A percentile compares a stretch with the other conserved stretches of the same genome.
phyloP scores from a whole-genome alignment of 1,284 basidiomycete genomes.

The Heliocybe sulcata region DNA sequence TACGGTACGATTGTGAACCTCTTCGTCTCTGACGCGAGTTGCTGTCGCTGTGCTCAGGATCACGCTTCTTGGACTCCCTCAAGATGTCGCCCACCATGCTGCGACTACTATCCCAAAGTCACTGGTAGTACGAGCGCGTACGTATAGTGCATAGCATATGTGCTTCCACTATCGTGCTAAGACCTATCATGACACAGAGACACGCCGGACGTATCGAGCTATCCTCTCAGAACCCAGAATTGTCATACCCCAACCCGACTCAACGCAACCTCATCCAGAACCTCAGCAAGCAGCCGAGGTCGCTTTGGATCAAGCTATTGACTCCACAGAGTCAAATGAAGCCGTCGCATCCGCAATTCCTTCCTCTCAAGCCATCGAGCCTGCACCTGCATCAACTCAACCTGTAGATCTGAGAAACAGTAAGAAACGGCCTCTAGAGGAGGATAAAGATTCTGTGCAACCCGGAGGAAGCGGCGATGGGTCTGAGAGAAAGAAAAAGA shows the following conservation, averaged over 20 bases:
- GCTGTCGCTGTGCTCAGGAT: conserved; percentile 33
- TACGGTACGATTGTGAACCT: conserved; percentile 6
- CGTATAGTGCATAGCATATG: conserved; percentile 20
- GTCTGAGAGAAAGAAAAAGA: conserved; percentile 14
- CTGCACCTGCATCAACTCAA: not conserved
- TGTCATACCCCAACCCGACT: conserved; percentile 44
- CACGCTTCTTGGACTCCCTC: conserved; percentile 56
- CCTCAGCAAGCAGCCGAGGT: not conserved
- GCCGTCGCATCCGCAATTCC: no score
- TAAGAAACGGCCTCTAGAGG: conserved; percentile 15
- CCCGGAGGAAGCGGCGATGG: conserved; percentile 2
- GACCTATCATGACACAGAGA: conserved; percentile 26
- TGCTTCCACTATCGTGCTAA: conserved; percentile 1
- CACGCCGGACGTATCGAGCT: conserved; percentile 57
- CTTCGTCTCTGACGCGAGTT: not conserved
- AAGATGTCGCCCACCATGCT: conserved; percentile 58
- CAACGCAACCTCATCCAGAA: no score
- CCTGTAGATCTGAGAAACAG: conserved; percentile 1
- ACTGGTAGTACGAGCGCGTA: conserved; percentile 65
- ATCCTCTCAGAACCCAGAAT: conserved; percentile 65
- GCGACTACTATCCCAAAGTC: conserved; percentile 56
- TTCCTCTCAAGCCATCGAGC: no score
- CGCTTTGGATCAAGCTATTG: not conserved
- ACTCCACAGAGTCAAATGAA: not conserved
- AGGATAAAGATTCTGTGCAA: not conserved